Conservation (phyloP, 2,329 filamentous ascomycete species). For the Epichloe sp. region DNA sequence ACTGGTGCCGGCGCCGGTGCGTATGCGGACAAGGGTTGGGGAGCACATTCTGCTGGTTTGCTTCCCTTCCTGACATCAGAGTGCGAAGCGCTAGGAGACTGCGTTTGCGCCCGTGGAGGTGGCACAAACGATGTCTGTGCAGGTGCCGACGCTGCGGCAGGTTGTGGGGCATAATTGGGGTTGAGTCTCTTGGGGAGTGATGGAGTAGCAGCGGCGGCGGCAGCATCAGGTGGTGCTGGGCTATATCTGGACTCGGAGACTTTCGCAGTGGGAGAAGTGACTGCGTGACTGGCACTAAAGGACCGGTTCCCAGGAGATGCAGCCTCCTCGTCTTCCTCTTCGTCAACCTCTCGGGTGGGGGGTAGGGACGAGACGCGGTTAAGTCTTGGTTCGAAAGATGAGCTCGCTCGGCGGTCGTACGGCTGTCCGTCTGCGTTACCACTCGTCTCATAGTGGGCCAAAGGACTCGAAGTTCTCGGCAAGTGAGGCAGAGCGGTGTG, state of each 20-base stretch:
- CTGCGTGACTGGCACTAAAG: constrained; percentile 13
- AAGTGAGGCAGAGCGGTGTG: constrained; percentile 42
- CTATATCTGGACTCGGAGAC: constrained; percentile 25
- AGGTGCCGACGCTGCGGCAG: constrained; percentile 16
- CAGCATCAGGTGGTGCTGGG: constrained; percentile 20
- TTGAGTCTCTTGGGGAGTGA: constrained; percentile 43
- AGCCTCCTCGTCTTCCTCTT: constrained; percentile 31
- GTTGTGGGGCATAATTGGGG: constrained; percentile 38
- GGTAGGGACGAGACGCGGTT: constrained; percentile 45
- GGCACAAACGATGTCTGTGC: constrained; percentile 31
- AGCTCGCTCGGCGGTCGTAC: constrained; percentile 35
- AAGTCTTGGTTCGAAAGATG: constrained; percentile 41
- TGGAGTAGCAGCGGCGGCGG: constrained; percentile 26
- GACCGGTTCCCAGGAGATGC: constrained; percentile 12
- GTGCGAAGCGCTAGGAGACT: constrained; percentile 41
- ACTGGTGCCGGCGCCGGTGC: constrained; percentile 25
- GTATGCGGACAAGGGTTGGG: constrained; percentile 41
- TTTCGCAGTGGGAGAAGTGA: constrained; percentile 9
- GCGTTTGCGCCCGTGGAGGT: constrained; percentile 47
- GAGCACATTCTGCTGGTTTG: constrained; percentile 28
- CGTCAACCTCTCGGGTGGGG: constrained; percentile 48
- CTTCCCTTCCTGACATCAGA: constrained; percentile 18
- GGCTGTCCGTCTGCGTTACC: constrained; percentile 30
- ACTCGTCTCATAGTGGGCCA: constrained; percentile 49
- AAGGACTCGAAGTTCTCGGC: constrained; percentile 51